These are phyloP conservation scores for Marasmius fiardii DNA, from an alignment of 1,284 basidiomycete species.

Conservation along the genomic window DNA sequence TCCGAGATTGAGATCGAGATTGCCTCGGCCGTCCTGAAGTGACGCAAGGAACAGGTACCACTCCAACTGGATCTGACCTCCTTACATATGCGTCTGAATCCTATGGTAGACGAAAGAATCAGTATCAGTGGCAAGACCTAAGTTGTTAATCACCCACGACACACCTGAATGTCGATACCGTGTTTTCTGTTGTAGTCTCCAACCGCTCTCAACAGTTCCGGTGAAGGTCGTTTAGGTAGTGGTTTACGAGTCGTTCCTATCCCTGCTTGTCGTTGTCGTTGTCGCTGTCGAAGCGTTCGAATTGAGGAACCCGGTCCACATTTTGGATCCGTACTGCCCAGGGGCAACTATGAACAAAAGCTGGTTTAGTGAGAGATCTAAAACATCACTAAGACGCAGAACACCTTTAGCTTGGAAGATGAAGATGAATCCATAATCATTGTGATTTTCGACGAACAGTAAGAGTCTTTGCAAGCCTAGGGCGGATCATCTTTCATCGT, in stretches of 20 bases:
- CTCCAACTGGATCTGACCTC: no score
- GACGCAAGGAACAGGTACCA: no score
- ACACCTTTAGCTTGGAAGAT: no score
- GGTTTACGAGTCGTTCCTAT: not conserved
- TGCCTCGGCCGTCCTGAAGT: no score
- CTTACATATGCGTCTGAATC: not conserved
- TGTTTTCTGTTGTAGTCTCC: not conserved
- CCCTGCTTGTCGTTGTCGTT: not conserved
- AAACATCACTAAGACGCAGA: no score
- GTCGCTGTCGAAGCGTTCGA: not conserved
- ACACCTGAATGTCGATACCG: not conserved
- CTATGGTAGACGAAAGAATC: not conserved
- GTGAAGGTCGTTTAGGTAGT: not conserved
- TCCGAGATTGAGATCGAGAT: no score
- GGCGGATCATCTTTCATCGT: not conserved
- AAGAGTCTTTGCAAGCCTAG: not conserved
- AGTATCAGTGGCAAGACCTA: not conserved
- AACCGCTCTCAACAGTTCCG: not conserved
- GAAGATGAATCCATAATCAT: no score
- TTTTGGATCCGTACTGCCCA: not conserved
- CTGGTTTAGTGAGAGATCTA: no score
- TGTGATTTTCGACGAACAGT: no score
- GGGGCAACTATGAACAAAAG: no score
- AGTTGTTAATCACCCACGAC: not conserved
- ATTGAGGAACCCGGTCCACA: not conserved